Base-by-base conservation (phyloP, 352 stramenopile genomes). In the Globisporangium takayamanum region DNA sequence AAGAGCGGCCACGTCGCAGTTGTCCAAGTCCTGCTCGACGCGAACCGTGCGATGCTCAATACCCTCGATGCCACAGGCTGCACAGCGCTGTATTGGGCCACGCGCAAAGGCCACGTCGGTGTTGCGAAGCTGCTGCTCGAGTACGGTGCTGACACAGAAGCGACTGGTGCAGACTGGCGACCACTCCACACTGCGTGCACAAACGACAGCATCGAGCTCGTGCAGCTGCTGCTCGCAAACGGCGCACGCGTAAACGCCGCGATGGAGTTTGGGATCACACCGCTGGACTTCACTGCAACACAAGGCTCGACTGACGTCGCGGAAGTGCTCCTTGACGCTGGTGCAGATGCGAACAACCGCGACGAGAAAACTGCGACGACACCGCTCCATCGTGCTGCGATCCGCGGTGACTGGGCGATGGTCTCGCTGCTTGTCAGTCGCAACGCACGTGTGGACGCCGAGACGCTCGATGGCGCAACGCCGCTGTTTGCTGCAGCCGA, bases 241-340 rank as follows among this genome's bases (percentile, higher is more conserved):
- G 60, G 53, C 15, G 60, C 60, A 14, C 46, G 18, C 1, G 53
- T 53, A 41, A 58, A 62, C 20, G 55, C 53, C 4, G 30, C 60
- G 41, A 66, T 66, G 60, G 47, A 57, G 41, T 66, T 61, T 30
- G 53, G 60, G 16, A 57, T 66, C 53, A 66, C 54, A 25, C 42
- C 55, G 36, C 50, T 61, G 5, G 60, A 57, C n/a, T 58, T 66
- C n/a, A 49, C 54, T 0, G 53, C 60, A 0, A 41, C 55, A 1
- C 53, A 62, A 42, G 60, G 60, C 4, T 61, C 53, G 5, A 47
- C 45, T 0, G 60, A 66, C 41, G 53, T 61, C 14, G 60, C 55
- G 30, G 28, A 55, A 4, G 28, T 66, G 41, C 36, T 66, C 22
- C 60, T 66, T 5, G 53, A 66, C 45, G 49, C 39, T 7, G 60